These are phyloP conservation scores for Kluyveromyces siamensis DNA, from an alignment of 805 yeast genomes.

Conservation along the genomic window DNA sequence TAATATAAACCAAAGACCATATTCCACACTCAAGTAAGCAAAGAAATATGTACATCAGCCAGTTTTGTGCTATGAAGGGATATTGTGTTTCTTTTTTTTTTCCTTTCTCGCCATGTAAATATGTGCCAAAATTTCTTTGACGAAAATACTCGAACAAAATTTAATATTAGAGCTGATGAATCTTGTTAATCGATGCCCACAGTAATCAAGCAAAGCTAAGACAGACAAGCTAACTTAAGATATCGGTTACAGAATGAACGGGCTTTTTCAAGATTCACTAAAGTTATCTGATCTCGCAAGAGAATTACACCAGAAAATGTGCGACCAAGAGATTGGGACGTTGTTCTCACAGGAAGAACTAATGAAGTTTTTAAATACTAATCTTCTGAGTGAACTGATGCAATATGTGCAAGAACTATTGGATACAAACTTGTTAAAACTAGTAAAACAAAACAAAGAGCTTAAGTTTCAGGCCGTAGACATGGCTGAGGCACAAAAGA, in stretches of 20 bases:
- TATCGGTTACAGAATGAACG: neutral
- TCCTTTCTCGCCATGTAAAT: no score
- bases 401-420: slow-evolving; percentile 42
- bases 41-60: no score
- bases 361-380: slow-evolving; percentile 36
- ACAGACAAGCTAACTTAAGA: neutral
- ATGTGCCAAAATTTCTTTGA: no score
- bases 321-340: slow-evolving; percentile 37
- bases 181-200: no score
- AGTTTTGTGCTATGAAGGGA: no score
- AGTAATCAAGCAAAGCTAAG: neutral
- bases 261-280: slow-evolving; percentile 1
- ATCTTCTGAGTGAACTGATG: slow-evolving; percentile 38
- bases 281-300: slow-evolving; percentile 38
- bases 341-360: slow-evolving; percentile 65
- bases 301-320: slow-evolving; percentile 57
- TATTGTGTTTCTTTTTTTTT: no score
- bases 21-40: no score
- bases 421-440: slow-evolving; percentile 53
- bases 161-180: no score
- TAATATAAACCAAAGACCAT: no score
- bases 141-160: no score
- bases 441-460: slow-evolving; percentile 58
- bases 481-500: slow-evolving; percentile 64
- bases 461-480: slow-evolving; percentile 70